Percentiles rank a stretch among this genome's conserved stretches.
These are phyloP conservation scores for Dimocarpus longan DNA, from an alignment of 345 rosid genomes.

Conservation along the genomic window DNA sequence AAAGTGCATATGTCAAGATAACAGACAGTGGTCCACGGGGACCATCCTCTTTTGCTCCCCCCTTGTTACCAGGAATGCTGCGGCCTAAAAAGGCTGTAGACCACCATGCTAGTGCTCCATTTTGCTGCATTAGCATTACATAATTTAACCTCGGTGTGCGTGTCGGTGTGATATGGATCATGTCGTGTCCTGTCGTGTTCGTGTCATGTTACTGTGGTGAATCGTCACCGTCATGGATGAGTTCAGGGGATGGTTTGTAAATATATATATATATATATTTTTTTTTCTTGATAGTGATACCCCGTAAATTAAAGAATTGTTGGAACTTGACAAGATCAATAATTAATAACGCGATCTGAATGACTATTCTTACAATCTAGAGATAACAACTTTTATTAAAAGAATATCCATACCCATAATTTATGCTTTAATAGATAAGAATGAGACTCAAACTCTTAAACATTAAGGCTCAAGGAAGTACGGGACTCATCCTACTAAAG, in stretches of 20 bases:
- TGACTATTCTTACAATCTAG: no score
- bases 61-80: constrained; percentile 52
- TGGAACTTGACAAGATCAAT: no score
- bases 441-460: no score
- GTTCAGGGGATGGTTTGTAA: not conserved
- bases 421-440: no score
- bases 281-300: no score
- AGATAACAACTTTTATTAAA: no score
- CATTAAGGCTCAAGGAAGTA: no score
- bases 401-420: no score
- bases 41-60: constrained; percentile 48
- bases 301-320: no score
- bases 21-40: constrained; percentile 25
- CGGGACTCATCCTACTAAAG: no score
- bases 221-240: constrained; percentile 17
- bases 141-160: not conserved
- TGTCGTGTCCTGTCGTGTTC: not conserved
- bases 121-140: not conserved
- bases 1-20: constrained; percentile 6
- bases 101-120: not conserved
- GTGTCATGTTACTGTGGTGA: constrained; percentile 27
- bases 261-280: no score
- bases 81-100: constrained; percentile 10
- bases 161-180: constrained; percentile 1
- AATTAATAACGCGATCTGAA: no score